These are phyloP conservation scores for Achaetomiella virescens DNA, from an alignment of 495 filamentous ascomycete genomes.

Conservation along the genomic window DNA sequence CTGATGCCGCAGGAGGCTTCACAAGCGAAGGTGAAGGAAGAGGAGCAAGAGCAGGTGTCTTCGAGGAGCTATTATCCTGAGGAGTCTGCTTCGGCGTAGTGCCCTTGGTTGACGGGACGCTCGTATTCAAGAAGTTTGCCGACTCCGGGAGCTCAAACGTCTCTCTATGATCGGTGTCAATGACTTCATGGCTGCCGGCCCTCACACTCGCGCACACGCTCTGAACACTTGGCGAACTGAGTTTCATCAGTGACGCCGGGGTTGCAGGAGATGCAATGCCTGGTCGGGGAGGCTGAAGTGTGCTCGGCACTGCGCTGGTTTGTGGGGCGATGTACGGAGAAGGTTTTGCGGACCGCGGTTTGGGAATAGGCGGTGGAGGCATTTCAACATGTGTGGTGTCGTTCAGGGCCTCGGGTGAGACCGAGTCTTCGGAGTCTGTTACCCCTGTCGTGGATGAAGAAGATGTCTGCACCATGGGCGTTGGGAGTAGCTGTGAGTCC, in stretches of 20 bases:
- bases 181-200: conserved; percentile 31
- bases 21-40: conserved; percentile 43
- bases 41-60: conserved; percentile 35
- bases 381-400: conserved; percentile 37
- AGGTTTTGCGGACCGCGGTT: conserved; percentile 38
- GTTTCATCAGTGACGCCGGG: conserved; percentile 77
- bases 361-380: conserved; percentile 52
- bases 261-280: conserved; percentile 58
- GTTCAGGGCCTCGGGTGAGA: conserved; percentile 48
- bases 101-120: conserved; percentile 42
- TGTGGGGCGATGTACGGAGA: conserved; percentile 47
- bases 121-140: conserved; percentile 44
- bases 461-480: conserved; percentile 25
- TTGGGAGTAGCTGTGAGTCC: conserved; percentile 14
- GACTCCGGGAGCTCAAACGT: conserved; percentile 61
- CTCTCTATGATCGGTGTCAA: conserved; percentile 57
- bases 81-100: conserved; percentile 31
- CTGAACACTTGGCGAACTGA: conserved; percentile 39
- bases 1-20: conserved; percentile 35
- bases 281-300: conserved; percentile 20
- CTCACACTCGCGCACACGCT: conserved; percentile 24
- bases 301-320: conserved; percentile 17
- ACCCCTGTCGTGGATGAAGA: conserved; percentile 31
- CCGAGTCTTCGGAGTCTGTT: conserved; percentile 47
- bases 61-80: conserved; percentile 26